Evolutionary conservation across 345 rosid species (phyloP), one percentile per base, ranked within the genome.

Genomic region (Passiflora organensis): DNA sequence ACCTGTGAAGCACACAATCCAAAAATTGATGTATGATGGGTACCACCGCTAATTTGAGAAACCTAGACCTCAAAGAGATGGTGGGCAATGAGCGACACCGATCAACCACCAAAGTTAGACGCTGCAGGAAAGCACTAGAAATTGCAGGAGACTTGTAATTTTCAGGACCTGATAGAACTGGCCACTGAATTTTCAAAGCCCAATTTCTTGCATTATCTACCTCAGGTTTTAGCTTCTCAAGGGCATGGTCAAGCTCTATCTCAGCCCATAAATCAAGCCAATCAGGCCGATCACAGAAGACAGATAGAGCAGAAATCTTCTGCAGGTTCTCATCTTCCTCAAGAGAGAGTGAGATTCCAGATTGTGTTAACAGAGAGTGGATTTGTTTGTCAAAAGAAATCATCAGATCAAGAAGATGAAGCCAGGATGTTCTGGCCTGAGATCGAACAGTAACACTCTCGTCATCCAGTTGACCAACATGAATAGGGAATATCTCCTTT

Each of bases 181-280:
- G 80, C 49, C 74, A 87, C 67, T 86, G 79, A 63, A 75, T 76
- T 78, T 82, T 93, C 68, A 58, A 63, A 42, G 60, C 80, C 99
- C 96, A 93, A 46, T 77, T 81, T 72, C 81, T 78, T 52, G 82
- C 87, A 20, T 79, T 58, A 68, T 81, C 86, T 6, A 74, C 65
- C 57, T 81, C 85, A 0, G 67, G 69, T 57, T 79, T 81, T 53
- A 89, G 53, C 67, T 83, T 84, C 43, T 82, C 84, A 20, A 89
- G 72, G 4, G 64, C 70, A 59, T 89, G 95, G 60, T 58, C 73
- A 15, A 84, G 80, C 80, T 89, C 96, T 64, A 82, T 73, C 69
- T 79, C 86, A 60, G 95, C 91, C 99, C 97, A 93, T 53, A 83
- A 28, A 76, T 86, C 87, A 18, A 86, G 82, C 99, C 96, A 89